A percentile compares a stretch with the other conserved stretches of the same genome.
These are phyloP conservation scores for Psilocybe subaeruginosa DNA, from an alignment of 768 basidiomycete species.

Conservation along the genomic window DNA sequence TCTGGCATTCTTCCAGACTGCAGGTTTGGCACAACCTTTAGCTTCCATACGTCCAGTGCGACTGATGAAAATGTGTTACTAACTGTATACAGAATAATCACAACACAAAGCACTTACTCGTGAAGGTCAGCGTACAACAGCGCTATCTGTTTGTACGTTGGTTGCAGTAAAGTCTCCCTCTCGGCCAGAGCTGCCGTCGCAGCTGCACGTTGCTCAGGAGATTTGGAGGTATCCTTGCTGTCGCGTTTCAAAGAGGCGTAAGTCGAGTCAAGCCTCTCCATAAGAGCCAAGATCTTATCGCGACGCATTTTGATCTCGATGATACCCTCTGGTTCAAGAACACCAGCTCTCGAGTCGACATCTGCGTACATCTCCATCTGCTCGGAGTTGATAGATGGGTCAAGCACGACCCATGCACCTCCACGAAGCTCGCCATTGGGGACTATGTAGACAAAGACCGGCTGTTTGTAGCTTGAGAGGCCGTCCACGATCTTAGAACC, in stretches of 20 bases:
- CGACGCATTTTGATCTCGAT: constrained; percentile 98
- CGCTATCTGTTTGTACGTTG: constrained; percentile 93
- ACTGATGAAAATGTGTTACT: constrained; percentile 42
- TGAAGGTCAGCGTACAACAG: constrained; percentile 95
- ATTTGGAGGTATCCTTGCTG: constrained; percentile 74
- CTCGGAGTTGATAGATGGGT: constrained; percentile 94
- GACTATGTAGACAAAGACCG: constrained; percentile 97
- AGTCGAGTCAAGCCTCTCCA: constrained; percentile 90
- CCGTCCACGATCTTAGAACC: constrained; percentile 99
- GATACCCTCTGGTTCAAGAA: constrained; percentile 95
- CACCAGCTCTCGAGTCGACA: constrained; percentile 93
- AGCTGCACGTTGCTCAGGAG: constrained; percentile 71
- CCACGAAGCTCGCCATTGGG: constrained; percentile 99
- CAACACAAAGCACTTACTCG: constrained; percentile 60
- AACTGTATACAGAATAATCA: constrained; percentile 3
- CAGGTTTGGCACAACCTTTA: constrained; percentile 89
- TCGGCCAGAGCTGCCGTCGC: constrained; percentile 70
- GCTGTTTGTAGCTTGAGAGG: constrained; percentile 94
- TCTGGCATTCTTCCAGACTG: constrained; percentile 87
- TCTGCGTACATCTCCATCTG: constrained; percentile 99
- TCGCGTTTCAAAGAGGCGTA: constrained; percentile 83
- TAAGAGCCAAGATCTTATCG: constrained; percentile 86
- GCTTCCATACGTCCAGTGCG: constrained; percentile 97
- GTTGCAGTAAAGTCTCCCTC: constrained; percentile 81
- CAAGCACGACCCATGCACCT: constrained; percentile 99